phyloP scores from a whole-genome alignment of 768 basidiomycete genomes.

The Russula compacta region DNA sequence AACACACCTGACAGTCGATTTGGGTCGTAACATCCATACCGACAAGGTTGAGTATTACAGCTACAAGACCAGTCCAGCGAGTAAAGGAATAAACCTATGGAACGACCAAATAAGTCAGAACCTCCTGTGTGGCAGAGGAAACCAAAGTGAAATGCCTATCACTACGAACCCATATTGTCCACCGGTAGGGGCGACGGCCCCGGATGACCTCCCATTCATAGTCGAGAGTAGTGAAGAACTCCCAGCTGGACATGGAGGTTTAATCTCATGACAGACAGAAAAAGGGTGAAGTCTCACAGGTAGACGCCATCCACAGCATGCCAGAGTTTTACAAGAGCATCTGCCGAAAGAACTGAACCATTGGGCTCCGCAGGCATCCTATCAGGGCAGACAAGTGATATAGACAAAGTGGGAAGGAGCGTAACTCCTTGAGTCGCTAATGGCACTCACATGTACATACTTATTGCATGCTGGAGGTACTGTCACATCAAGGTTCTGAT shows the following conservation, averaged over 20 bases:
- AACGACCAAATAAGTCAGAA: background rate
- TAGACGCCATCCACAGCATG: too few relatives aligned
- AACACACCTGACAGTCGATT: slow-evolving; percentile 5
- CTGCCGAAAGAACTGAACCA: too few relatives aligned
- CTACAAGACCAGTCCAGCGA: background rate
- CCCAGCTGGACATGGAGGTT: background rate
- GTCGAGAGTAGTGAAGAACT: background rate
- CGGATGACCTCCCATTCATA: background rate
- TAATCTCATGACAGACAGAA: too few relatives aligned
- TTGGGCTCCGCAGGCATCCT: too few relatives aligned
- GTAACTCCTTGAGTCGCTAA: too few relatives aligned
- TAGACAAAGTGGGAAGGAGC: too few relatives aligned
- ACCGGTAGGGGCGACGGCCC: background rate
- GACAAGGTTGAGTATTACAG: background rate
- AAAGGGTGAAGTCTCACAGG: too few relatives aligned
- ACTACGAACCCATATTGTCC: slow-evolving; percentile 6
- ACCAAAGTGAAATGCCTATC: background rate
- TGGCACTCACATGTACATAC: too few relatives aligned
- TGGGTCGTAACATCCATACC: background rate
- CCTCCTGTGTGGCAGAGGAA: background rate
- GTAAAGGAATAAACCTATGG: slow-evolving; percentile 3
- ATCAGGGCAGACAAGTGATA: too few relatives aligned
- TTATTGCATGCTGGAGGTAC: too few relatives aligned
- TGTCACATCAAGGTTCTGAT: too few relatives aligned
- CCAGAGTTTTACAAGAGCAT: too few relatives aligned